A percentile compares a stretch with the other conserved stretches of the same genome.
Conservation (phyloP, 73 alveolate species). For the Paraurostyla sp. region DNA sequence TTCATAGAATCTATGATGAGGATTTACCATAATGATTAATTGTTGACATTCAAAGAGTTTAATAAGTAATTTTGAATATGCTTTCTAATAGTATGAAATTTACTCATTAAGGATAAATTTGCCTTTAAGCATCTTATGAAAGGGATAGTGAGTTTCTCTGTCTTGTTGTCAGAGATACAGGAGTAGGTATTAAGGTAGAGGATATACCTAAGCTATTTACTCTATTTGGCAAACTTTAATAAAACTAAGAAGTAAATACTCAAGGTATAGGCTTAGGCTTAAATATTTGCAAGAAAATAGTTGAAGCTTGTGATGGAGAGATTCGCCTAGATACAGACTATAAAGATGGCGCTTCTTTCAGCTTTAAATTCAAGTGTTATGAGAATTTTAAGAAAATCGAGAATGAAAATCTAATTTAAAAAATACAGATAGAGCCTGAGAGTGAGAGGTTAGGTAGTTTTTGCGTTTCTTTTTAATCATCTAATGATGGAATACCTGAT, state of each 20-base stretch:
- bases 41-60: background rate
- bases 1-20: background rate
- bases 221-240: background rate
- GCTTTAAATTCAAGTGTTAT: no score
- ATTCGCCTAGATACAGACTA: background rate
- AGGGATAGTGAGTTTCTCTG: background rate
- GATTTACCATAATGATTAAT: background rate
- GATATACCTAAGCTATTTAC: background rate
- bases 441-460: no score
- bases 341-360: background rate
- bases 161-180: background rate
- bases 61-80: background rate
- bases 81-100: background rate
- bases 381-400: no score
- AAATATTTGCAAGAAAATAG: background rate
- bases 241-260: background rate
- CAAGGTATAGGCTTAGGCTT: constrained; percentile 9
- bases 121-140: background rate
- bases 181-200: background rate
- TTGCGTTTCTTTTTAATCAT: no score
- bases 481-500: no score
- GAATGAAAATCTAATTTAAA: no score
- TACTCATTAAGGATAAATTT: background rate
- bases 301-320: background rate
- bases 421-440: no score